Evolutionary conservation across 257 asterid genomes (phyloP).

Genomic region (Coffea canephora): DNA sequence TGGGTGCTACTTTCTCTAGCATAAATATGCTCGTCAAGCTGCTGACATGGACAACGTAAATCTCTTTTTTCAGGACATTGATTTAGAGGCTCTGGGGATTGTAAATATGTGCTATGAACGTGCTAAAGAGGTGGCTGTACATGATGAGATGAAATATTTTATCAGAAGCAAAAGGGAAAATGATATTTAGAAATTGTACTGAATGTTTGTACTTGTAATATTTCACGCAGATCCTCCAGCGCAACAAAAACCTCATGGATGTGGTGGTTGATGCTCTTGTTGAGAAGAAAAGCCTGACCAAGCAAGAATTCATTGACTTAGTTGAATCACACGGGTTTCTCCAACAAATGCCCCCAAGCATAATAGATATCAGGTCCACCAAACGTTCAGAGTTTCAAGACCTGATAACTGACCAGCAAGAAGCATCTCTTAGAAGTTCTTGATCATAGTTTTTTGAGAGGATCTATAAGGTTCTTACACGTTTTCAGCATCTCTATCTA

Average conservation of each 20-base stretch:
- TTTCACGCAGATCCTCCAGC: slow-evolving; percentile 62
- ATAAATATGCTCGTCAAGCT: not conserved
- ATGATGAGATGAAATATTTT: not conserved
- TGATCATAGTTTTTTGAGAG: slow-evolving; percentile 16
- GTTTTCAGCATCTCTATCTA: not conserved
- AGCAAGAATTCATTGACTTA: slow-evolving; percentile 62
- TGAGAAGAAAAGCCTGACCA: slow-evolving; percentile 72
- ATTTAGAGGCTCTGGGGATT: slow-evolving; percentile 67
- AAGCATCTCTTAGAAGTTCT: slow-evolving; percentile 32
- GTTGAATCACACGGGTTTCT: slow-evolving; percentile 76
- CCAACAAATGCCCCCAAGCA: slow-evolving; percentile 57
- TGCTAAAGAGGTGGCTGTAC: slow-evolving; percentile 58
- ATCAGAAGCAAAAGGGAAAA: not conserved
- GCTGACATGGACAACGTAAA: slow-evolving; percentile 6
- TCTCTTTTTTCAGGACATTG: slow-evolving; percentile 58
- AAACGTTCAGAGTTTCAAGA: slow-evolving; percentile 45
- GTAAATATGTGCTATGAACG: slow-evolving; percentile 66
- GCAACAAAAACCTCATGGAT: slow-evolving; percentile 66
- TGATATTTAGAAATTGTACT: not conserved
- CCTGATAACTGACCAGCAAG: slow-evolving; percentile 30
- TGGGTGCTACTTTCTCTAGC: not conserved
- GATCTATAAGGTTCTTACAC: not conserved
- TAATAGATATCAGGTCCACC: slow-evolving; percentile 66
- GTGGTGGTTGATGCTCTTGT: slow-evolving; percentile 62
- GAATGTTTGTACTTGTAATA: slow-evolving; percentile 7